Evolutionary conservation across 768 basidiomycete species (phyloP).

Genomic region (Tricholoma matsutake): DNA sequence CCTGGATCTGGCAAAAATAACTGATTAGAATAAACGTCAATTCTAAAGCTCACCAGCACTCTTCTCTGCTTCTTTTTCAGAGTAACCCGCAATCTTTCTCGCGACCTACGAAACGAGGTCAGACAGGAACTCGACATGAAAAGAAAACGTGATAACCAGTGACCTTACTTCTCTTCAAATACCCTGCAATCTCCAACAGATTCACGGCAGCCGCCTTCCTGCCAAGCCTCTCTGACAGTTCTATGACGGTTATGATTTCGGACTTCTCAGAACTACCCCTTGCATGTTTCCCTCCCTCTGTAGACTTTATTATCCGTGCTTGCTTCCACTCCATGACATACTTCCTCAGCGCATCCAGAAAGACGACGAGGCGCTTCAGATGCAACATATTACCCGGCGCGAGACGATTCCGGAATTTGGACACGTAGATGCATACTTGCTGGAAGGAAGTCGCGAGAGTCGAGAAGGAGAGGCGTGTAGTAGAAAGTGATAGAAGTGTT

Average conservation of each 20-base stretch:
- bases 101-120: constrained; percentile 44
- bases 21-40: neutral
- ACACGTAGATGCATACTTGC: constrained; percentile 77
- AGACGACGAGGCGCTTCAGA: constrained; percentile 71
- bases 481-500: constrained; percentile 84
- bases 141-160: constrained; percentile 18
- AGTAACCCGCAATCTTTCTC: constrained; percentile 83
- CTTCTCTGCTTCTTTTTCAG: constrained; percentile 54
- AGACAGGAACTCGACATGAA: neutral
- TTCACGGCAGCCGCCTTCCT: constrained; percentile 73
- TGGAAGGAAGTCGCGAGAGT: constrained; percentile 60
- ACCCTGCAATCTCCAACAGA: constrained; percentile 75
- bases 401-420: constrained; percentile 75
- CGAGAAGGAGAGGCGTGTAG: constrained; percentile 54
- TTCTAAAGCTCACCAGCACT: constrained; percentile 29
- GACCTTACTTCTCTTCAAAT: constrained; percentile 83
- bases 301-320: constrained; percentile 17
- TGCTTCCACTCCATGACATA: constrained; percentile 57
- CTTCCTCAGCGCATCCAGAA: constrained; percentile 67
- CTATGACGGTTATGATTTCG: constrained; percentile 68
- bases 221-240: constrained; percentile 65
- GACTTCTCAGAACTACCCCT: constrained; percentile 19
- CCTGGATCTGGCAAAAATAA: neutral
- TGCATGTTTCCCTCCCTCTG: constrained; percentile 7
- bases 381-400: constrained; percentile 71